Evolutionary conservation across 2,329 filamentous ascomycete genomes (phyloP).

Genomic region (Fusarium armeniacum): DNA sequence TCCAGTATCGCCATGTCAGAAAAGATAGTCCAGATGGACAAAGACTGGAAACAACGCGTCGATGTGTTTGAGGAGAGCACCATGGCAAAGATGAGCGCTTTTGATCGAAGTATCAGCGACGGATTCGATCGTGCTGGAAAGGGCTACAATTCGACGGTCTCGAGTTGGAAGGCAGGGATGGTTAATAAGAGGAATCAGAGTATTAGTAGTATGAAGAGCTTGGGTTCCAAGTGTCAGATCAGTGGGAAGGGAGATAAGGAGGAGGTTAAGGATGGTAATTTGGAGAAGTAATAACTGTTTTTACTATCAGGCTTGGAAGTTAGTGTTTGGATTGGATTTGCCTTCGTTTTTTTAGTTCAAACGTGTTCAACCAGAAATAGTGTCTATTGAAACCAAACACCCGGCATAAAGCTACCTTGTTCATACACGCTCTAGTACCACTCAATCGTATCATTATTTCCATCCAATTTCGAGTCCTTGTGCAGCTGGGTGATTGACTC

Average conservation of each 20-base stretch:
- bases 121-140: slow-evolving; percentile 21
- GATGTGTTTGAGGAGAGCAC: slow-evolving; percentile 26
- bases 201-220: slow-evolving; percentile 9
- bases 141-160: slow-evolving; percentile 4
- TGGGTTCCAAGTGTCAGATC: slow-evolving; percentile 4
- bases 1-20: slow-evolving; percentile 29
- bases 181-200: slow-evolving; percentile 24
- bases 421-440: slow-evolving; percentile 20
- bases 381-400: background rate
- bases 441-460: slow-evolving; percentile 15
- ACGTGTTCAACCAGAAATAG: background rate
- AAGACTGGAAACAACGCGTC: slow-evolving; percentile 17
- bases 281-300: fast-evolving
- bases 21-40: slow-evolving; percentile 10
- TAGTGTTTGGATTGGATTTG: too few species aligned
- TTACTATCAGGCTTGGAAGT: background rate
- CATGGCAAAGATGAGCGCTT: background rate
- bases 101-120: slow-evolving; percentile 22
- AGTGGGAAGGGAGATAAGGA: background rate
- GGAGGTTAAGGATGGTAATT: background rate
- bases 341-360: background rate
- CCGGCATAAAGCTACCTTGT: background rate
- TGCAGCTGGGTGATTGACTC: slow-evolving; percentile 25
- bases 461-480: slow-evolving; percentile 19
- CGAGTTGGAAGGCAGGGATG: slow-evolving; percentile 12